Evolutionary conservation across 2,329 filamentous ascomycete genomes (phyloP).

Genomic region (Thelonectria discophora): DNA sequence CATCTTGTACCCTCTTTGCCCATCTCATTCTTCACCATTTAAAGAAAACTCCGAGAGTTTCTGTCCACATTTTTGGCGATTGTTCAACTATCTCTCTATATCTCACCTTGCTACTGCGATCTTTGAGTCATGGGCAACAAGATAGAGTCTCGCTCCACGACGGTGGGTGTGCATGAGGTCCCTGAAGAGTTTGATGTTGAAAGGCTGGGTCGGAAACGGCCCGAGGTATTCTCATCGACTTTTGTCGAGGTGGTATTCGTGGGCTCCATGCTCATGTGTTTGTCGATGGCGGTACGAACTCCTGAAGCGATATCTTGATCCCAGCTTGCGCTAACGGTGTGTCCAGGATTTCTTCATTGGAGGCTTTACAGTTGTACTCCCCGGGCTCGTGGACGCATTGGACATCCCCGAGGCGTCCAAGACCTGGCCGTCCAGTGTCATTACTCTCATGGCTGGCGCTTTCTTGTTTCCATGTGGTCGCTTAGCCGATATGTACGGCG

Average conservation of each 20-base stretch:
- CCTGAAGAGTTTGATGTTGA: conserved; percentile 54
- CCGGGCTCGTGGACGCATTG: conserved; percentile 68
- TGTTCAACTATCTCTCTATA: not conserved
- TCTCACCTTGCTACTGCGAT: not conserved
- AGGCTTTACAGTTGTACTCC: conserved; percentile 76
- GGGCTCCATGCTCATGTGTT: conserved; percentile 66
- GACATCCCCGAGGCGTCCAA: conserved; percentile 67
- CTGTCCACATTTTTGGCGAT: not conserved
- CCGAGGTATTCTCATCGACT: conserved; percentile 59
- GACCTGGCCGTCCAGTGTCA: conserved; percentile 71
- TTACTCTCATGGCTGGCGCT: conserved; percentile 62
- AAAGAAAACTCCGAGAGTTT: not conserved
- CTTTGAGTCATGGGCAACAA: not conserved
- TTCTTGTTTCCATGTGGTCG: conserved; percentile 70
- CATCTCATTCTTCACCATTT: not conserved
- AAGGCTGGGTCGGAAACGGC: conserved; percentile 66
- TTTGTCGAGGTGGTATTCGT: conserved; percentile 67
- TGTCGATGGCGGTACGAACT: conserved; percentile 62
- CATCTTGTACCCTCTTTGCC: not conserved
- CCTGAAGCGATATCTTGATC: not conserved
- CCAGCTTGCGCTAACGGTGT: not conserved
- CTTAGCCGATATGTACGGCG: conserved; percentile 66
- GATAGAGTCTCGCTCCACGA: not conserved
- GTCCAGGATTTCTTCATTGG: conserved; percentile 75
- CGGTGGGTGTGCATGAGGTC: conserved; percentile 8